These are phyloP conservation scores for Scleroderma bovista DNA, from an alignment of 768 basidiomycete genomes.

Conservation along the genomic window DNA sequence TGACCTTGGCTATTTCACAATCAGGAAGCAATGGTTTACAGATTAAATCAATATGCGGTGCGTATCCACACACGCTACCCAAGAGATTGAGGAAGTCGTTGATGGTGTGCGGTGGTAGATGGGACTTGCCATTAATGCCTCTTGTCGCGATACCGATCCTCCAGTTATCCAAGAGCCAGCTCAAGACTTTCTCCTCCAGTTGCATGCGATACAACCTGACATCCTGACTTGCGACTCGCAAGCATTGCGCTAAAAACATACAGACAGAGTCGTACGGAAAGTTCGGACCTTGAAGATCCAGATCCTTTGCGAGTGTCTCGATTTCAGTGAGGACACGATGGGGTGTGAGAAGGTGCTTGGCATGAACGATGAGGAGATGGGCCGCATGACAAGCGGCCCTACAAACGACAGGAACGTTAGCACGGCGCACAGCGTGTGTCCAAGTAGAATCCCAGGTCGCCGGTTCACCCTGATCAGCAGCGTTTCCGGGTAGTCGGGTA, in stretches of 20 bases:
- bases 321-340: slow-evolving; percentile 66
- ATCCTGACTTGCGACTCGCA: slow-evolving; percentile 74
- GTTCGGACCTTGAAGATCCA: slow-evolving; percentile 87
- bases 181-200: slow-evolving; percentile 79
- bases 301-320: slow-evolving; percentile 71
- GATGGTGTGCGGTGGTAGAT: slow-evolving; percentile 48
- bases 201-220: slow-evolving; percentile 78
- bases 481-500: not conserved
- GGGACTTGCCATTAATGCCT: slow-evolving; percentile 30
- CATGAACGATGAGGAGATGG: slow-evolving; percentile 45
- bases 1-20: slow-evolving; percentile 53
- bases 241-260: slow-evolving; percentile 63
- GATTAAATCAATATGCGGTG: slow-evolving; percentile 39
- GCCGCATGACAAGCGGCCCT: slow-evolving; percentile 77
- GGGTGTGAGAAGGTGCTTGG: slow-evolving; percentile 41
- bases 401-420: slow-evolving; percentile 60
- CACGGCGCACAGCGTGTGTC: slow-evolving; percentile 75
- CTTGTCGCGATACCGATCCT: slow-evolving; percentile 36
- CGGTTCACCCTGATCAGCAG: slow-evolving; percentile 9
- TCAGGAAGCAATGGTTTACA: slow-evolving; percentile 62
- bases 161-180: slow-evolving; percentile 80
- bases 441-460: slow-evolving; percentile 78
- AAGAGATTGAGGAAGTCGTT: slow-evolving; percentile 62
- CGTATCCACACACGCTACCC: slow-evolving; percentile 55
- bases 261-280: slow-evolving; percentile 90